Base-by-base conservation (phyloP, 495 filamentous ascomycete genomes). In the Talaromyces liani region DNA sequence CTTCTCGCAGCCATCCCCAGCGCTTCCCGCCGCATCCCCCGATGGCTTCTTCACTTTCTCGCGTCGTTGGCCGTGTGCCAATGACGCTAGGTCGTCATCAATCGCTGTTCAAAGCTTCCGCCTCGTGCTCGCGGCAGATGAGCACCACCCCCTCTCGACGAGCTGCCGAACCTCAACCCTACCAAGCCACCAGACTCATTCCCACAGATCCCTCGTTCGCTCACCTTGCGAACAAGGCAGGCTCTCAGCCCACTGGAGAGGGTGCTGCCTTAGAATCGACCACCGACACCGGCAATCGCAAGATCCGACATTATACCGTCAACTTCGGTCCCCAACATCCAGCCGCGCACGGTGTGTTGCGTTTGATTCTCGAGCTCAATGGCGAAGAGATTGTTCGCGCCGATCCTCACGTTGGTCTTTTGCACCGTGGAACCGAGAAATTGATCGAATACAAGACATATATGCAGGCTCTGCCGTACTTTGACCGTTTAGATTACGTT, bases 401-500 rank as follows among this genome's bases (percentile, higher is more conserved):
- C 62, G 95, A 99, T 79, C 95, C 95, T 25, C 95, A 99, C 77
- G 95, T 99, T 65, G 95, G 95, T 59, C 77, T 99, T 69, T 82
- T 99, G 67, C 95, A 99, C 77, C 86, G 95, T 71, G 95, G 95
- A 67, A 99, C 95, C 62, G 95, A 99, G 84, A 99, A 99, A 85
- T 87, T 99, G 80, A 98, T 97, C 75, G 95, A 99, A 82, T 99
- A 99, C 83, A 95, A 94, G 84, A 96, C 92, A 58, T 99, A 99
- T 74, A 86, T 98, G 69, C 95, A 99, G 74, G 95, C 95, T 61
- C 80, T 99, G 72, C 95, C 95, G 34, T 99, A 99, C 80, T 99
- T 99, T 73, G 95, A 99, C 80, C 90, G 95, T 65, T 80, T 99
- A 74, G 95, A 99, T 75, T 99, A 99, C 75, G 93, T 97, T 63